These are phyloP conservation scores for Tetrahymena malaccensis DNA, from an alignment of 73 alveolate species.

Conservation along the genomic window DNA sequence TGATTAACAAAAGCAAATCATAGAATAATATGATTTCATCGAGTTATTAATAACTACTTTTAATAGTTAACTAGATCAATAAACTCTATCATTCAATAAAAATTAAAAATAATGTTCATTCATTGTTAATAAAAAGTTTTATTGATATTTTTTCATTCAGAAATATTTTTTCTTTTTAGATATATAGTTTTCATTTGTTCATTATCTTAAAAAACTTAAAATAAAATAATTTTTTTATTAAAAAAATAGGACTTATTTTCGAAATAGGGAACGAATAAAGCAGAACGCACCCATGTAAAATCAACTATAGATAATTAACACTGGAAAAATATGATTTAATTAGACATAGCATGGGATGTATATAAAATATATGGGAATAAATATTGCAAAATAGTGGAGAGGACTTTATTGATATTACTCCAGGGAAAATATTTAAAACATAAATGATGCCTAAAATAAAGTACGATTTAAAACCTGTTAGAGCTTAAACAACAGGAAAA, in stretches of 20 bases:
- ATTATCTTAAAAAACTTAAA: too few relatives aligned
- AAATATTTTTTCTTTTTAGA: too few relatives aligned
- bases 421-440: neutral
- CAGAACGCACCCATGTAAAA: neutral
- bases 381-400: neutral
- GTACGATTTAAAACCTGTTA: neutral
- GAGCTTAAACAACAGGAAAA: neutral
- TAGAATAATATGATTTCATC: too few relatives aligned
- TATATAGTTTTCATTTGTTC: too few relatives aligned
- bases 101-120: too few relatives aligned
- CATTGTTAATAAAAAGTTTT: too few relatives aligned
- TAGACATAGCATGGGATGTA: neutral
- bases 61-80: too few relatives aligned
- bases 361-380: neutral
- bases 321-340: neutral
- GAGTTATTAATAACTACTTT: too few relatives aligned
- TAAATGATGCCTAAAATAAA: neutral
- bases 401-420: neutral
- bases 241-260: neutral
- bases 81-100: too few relatives aligned
- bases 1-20: too few relatives aligned
- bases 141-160: too few relatives aligned
- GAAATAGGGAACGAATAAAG: neutral
- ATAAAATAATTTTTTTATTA: too few relatives aligned
- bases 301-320: neutral